A percentile compares a stretch with the other conserved stretches of the same genome.
Evolutionary conservation across 352 stramenopile genomes (phyloP).

Genomic region (Globisporangium camurandrum): DNA sequence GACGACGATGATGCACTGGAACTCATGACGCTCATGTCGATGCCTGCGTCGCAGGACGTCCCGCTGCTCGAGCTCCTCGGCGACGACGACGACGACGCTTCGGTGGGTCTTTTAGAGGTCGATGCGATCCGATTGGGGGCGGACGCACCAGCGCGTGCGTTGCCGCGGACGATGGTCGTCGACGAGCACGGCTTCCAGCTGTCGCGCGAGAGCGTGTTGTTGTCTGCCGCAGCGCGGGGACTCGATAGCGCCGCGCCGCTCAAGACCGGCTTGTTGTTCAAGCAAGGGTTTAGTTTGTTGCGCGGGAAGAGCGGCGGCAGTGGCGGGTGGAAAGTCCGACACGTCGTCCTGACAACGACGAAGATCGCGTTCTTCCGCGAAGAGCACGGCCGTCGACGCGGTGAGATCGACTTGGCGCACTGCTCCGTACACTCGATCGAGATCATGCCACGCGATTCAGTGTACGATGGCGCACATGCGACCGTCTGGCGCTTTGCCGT

Average conservation of each 20-base stretch:
- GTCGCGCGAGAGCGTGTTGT: constrained; percentile 41
- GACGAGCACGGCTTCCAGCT: constrained; percentile 61
- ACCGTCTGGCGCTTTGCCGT: constrained; percentile 83
- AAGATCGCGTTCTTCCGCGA: constrained; percentile 71
- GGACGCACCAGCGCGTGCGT: constrained; percentile 27
- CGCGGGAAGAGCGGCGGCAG: constrained; percentile 9
- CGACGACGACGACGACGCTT: constrained; percentile 45
- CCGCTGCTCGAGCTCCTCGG: constrained; percentile 32
- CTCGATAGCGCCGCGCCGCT: constrained; percentile 36
- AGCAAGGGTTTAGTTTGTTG: constrained; percentile 55
- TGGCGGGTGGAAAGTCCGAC: constrained; percentile 75
- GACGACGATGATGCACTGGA: constrained; percentile 16
- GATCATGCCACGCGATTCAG: constrained; percentile 75
- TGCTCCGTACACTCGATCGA: constrained; percentile 62
- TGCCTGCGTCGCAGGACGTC: constrained; percentile 29
- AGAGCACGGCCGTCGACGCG: constrained; percentile 56
- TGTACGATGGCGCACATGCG: constrained; percentile 63
- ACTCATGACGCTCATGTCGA: constrained; percentile 18
- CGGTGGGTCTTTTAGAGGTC: no score
- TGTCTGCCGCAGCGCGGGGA: constrained; percentile 27
- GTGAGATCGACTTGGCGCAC: constrained; percentile 66
- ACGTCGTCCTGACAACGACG: constrained; percentile 50
- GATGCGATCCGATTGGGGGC: constrained; percentile 39
- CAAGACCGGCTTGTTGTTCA: constrained; percentile 68
- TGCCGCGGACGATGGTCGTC: constrained; percentile 55